Evolutionary conservation across 345 rosid species (phyloP).

Genomic region (Dipteronia dyeriana): DNA sequence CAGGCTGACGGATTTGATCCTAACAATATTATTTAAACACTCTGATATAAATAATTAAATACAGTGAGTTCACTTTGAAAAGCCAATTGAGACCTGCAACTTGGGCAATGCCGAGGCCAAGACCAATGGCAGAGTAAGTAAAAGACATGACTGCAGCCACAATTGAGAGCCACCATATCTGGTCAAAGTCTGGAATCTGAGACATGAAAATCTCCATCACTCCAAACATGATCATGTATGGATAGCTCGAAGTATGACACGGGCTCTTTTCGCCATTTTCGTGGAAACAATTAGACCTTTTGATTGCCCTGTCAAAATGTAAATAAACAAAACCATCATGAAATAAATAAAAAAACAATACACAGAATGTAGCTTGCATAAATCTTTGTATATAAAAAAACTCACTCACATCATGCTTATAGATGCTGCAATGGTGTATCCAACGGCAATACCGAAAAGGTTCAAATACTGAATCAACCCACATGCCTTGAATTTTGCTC

Average conservation of each 20-base stretch:
- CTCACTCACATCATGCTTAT: slow-evolving; percentile 82
- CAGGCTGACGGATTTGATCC: no score
- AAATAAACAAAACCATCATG: not conserved
- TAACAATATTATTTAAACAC: no score
- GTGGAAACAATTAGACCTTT: slow-evolving; percentile 77
- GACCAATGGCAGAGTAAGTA: slow-evolving; percentile 56
- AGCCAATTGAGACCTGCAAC: slow-evolving; percentile 32
- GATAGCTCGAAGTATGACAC: slow-evolving; percentile 64
- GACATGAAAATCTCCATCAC: slow-evolving; percentile 64
- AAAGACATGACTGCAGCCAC: slow-evolving; percentile 67
- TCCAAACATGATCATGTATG: slow-evolving; percentile 80
- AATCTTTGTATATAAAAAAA: not conserved
- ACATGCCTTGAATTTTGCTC: slow-evolving; percentile 64
- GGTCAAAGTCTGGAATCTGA: slow-evolving; percentile 69
- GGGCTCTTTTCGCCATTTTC: slow-evolving; percentile 60
- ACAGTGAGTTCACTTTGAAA: not conserved
- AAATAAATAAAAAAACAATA: not conserved
- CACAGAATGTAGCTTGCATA: not conserved
- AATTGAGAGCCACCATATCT: slow-evolving; percentile 62
- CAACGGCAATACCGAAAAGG: slow-evolving; percentile 66
- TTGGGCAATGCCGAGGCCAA: slow-evolving; percentile 47
- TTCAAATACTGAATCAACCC: slow-evolving; percentile 67
- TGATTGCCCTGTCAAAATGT: slow-evolving; percentile 59
- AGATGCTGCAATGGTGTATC: slow-evolving; percentile 81
- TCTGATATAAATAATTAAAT: no score